phyloP scores from a whole-genome alignment of 306 rosid species.

The Sechiopsis laciniata region DNA sequence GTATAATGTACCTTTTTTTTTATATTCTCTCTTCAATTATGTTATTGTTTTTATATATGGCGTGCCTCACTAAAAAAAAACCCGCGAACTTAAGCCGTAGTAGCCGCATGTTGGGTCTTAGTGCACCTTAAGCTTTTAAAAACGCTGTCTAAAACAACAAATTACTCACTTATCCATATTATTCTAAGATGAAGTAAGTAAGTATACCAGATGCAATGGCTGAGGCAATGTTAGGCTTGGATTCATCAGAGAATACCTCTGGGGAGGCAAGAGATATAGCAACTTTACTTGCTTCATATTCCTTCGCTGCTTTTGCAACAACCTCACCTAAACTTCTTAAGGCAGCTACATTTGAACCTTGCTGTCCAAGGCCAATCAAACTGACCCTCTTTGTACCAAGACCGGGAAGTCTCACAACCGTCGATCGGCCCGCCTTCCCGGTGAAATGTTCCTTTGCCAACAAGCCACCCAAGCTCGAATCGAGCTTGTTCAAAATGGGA shows the following conservation, averaged over 20 bases:
- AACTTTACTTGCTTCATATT: slow-evolving; percentile 58
- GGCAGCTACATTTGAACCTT: slow-evolving; percentile 44
- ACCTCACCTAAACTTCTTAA: slow-evolving; percentile 80
- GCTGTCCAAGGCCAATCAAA: slow-evolving; percentile 83
- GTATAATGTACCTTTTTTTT: no score
- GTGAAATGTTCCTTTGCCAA: slow-evolving; percentile 92
- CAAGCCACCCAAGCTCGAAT: slow-evolving; percentile 71
- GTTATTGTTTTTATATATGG: no score
- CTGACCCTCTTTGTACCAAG: slow-evolving; percentile 81
- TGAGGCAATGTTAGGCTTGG: slow-evolving; percentile 56
- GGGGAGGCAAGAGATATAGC: slow-evolving; percentile 78
- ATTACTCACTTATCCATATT: not conserved
- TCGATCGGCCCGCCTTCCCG: slow-evolving; percentile 79
- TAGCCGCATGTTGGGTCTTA: no score
- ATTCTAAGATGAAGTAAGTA: not conserved
- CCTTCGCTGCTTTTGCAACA: slow-evolving; percentile 70
- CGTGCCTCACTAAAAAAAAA: no score
- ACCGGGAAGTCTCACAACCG: slow-evolving; percentile 62
- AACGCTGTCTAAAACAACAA: not conserved
- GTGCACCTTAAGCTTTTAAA: no score
- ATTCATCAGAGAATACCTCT: slow-evolving; percentile 50
- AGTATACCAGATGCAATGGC: slow-evolving; percentile 88
- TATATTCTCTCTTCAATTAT: no score
- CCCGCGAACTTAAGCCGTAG: no score
- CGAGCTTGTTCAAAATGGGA: slow-evolving; percentile 65